Conservation (phyloP, 768 basidiomycete species). For the Suillus paluster region DNA sequence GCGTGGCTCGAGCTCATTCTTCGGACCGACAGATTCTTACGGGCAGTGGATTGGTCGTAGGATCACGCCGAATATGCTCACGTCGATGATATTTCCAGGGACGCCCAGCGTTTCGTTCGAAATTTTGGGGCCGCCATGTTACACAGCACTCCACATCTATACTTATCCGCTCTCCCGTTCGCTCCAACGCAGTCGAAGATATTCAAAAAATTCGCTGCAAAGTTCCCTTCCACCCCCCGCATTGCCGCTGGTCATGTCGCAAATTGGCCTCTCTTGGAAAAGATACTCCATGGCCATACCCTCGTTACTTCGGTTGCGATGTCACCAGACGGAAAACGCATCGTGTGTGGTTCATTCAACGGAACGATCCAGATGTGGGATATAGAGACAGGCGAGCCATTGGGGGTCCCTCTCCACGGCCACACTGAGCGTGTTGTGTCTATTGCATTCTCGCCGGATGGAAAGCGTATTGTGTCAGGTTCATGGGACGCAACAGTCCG, state of each 20-base stretch:
- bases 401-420: slow-evolving; percentile 4
- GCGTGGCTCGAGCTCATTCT: background rate
- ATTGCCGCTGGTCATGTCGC: background rate
- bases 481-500: slow-evolving; percentile 17
- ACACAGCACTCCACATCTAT: slow-evolving; percentile 28
- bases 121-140: slow-evolving; percentile 14
- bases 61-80: background rate
- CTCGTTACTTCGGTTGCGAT: too few relatives aligned
- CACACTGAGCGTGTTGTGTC: slow-evolving; percentile 1
- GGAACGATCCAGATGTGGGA: slow-evolving; percentile 10
- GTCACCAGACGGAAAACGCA: too few relatives aligned
- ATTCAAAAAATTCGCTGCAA: slow-evolving; percentile 17
- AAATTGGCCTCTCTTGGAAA: background rate
- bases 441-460: slow-evolving; percentile 8
- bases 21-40: background rate
- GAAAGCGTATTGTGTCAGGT: slow-evolving; percentile 14
- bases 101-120: slow-evolving; percentile 16
- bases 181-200: slow-evolving; percentile 24
- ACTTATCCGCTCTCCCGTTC: slow-evolving; percentile 29
- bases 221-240: background rate
- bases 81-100: background rate
- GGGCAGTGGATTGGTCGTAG: background rate
- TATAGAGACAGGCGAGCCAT: background rate
- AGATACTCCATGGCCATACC: too few relatives aligned
- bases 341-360: slow-evolving; percentile 15